Evolutionary conservation across 148 eudicot genomes (phyloP).

Genomic region (Agrostemma githago): DNA sequence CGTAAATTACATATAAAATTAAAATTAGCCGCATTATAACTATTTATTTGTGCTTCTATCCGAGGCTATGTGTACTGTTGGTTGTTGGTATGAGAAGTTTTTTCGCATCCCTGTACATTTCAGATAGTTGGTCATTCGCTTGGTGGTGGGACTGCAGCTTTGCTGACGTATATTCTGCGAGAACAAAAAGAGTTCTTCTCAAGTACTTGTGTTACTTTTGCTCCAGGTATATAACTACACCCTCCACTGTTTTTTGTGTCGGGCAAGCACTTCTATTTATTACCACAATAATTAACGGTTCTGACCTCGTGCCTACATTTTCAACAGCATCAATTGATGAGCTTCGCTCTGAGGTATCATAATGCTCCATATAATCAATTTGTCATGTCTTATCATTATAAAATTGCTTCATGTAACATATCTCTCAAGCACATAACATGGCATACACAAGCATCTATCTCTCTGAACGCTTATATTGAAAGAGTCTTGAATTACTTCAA

Average conservation of each 20-base stretch:
- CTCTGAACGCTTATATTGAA: too few species aligned
- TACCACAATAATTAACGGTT: constrained; percentile 76
- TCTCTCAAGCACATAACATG: too few species aligned
- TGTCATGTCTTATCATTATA: neutral
- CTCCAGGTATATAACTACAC: constrained; percentile 56
- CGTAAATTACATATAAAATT: neutral
- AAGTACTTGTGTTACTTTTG: constrained; percentile 71
- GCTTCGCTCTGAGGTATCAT: constrained; percentile 87
- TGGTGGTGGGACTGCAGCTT: constrained; percentile 98
- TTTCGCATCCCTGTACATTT: constrained; percentile 16
- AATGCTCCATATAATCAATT: constrained; percentile 4
- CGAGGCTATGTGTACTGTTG: neutral
- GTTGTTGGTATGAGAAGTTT: neutral
- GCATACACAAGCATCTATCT: too few species aligned
- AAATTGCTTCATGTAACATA: constrained; percentile 11
- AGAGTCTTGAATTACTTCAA: too few species aligned
- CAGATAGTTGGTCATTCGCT: constrained; percentile 96
- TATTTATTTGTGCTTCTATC: neutral
- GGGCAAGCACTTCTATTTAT: constrained; percentile 83
- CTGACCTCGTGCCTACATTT: constrained; percentile 94
- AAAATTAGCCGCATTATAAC: too few species aligned
- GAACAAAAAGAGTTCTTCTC: constrained; percentile 75
- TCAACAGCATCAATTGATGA: constrained; percentile 86
- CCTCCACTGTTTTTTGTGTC: constrained; percentile 38
- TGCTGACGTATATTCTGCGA: constrained; percentile 81